phyloP scores from a whole-genome alignment of 352 stramenopile species.

The Peronospora destructor region DNA sequence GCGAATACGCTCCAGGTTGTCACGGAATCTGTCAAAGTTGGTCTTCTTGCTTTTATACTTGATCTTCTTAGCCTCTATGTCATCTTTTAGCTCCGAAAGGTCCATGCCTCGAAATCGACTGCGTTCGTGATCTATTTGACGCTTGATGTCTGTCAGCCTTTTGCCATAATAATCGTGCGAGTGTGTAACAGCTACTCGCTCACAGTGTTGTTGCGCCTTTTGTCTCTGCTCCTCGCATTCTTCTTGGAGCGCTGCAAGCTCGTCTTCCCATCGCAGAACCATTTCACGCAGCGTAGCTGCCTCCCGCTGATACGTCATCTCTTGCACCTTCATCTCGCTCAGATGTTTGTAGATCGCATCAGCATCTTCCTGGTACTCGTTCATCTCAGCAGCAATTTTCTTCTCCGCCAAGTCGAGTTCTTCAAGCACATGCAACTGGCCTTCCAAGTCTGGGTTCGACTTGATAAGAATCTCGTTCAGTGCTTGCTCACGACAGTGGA shows the following conservation, averaged over 20 bases:
- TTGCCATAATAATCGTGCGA: conserved; percentile 77
- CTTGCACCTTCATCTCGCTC: conserved; percentile 62
- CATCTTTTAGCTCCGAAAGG: conserved; percentile 58
- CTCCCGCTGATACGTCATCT: conserved; percentile 59
- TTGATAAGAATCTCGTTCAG: conserved; percentile 53
- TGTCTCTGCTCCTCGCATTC: conserved; percentile 54
- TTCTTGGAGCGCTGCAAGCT: conserved; percentile 40
- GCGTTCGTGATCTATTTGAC: conserved; percentile 68
- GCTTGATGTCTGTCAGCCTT: conserved; percentile 69
- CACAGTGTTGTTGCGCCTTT: conserved; percentile 57
- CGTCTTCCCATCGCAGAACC: conserved; percentile 43
- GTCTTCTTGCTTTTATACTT: conserved; percentile 65
- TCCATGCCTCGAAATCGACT: conserved; percentile 79
- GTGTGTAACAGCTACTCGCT: conserved; percentile 56
- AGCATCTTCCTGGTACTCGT: conserved; percentile 52
- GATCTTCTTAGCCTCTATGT: conserved; percentile 64
- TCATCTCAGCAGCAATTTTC: conserved; percentile 41
- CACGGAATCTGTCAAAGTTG: conserved; percentile 52
- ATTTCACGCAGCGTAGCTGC: conserved; percentile 35
- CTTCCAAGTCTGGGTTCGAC: conserved; percentile 66
- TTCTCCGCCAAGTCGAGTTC: conserved; percentile 45
- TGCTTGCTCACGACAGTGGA: conserved; percentile 36
- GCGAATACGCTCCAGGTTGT: conserved; percentile 56
- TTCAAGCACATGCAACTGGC: conserved; percentile 47
- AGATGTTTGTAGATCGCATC: conserved; percentile 68